Evolutionary conservation across 2,329 filamentous ascomycete species (phyloP), one percentile per base, ranked within the genome.

Genomic region (Colletotrichum sp.): DNA sequence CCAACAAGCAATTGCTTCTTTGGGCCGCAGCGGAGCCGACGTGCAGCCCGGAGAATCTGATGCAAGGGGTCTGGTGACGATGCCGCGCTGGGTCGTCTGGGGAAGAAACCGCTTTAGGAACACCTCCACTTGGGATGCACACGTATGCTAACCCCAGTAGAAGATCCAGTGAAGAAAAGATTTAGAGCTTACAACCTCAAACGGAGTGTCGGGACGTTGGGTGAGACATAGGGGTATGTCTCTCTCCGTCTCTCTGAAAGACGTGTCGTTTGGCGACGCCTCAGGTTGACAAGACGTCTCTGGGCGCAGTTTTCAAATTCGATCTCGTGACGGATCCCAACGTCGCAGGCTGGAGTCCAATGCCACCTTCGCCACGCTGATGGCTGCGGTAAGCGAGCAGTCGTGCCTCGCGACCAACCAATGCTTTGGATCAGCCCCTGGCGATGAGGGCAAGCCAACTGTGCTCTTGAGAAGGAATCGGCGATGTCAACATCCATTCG

Each of bases 61-160:
- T 60, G 21, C 49, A 36, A 69, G 34, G 62, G 66, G 52, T 73
- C 73, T 69, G 44, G 59, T 73, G 70, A 73, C 70, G 57, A 76
- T 52, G 28, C 64, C 57, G 57, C 21, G 28, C 49, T 49, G 59
- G 26, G 34, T 49, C 18, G n/a, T 65, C 69, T 55, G 70, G 70
- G 59, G 64, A 63, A 71, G 52, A 6, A 24, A 30, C 18, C 18
- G 49, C n/a, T 49, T 30, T 59, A 13, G 62, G 18, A 64, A n/a
- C 24, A 15, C 52, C 67, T 16, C 15, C 32, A 30, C 28, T 21
- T 64, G 34, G 57, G 55, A 39, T 28, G 24, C 26, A 34, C 26
- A 55, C 39, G 26, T 44, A 8, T 34, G 44, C 18, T 16, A 7
- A n/a, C 5, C 7, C 16, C 16, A 21, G 18, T 15, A 44, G 39